phyloP scores from a whole-genome alignment of 148 eudicot genomes.

The Persicaria tinctoria region DNA sequence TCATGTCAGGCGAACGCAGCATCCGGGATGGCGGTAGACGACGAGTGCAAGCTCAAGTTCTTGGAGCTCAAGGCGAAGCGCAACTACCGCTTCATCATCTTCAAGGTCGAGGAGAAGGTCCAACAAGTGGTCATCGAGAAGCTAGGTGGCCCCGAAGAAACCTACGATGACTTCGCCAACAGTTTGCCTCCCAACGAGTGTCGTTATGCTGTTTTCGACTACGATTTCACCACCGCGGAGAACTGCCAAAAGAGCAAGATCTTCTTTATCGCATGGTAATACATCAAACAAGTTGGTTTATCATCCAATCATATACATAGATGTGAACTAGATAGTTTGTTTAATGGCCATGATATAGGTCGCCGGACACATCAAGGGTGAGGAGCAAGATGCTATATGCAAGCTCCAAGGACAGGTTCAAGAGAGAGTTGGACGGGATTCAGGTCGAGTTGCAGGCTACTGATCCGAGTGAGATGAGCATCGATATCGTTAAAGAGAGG shows the following conservation, averaged over 20 bases:
- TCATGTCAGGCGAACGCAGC: constrained; percentile 30
- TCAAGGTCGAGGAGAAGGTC: constrained; percentile 32
- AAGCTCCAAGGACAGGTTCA: constrained; percentile 42
- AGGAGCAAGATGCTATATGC: constrained; percentile 47
- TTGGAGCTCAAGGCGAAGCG: constrained; percentile 33
- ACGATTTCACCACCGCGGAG: constrained; percentile 32
- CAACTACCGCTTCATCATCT: constrained; percentile 29
- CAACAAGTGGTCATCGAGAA: constrained; percentile 36
- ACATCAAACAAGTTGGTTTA: not conserved
- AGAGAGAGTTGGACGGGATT: constrained; percentile 40
- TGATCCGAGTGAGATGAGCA: constrained; percentile 40
- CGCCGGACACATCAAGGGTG: constrained; percentile 38
- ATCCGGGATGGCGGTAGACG: constrained; percentile 44
- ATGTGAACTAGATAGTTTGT: no score
- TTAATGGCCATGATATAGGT: constrained; percentile 17
- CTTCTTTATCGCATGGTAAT: constrained; percentile 40
- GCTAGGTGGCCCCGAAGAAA: constrained; percentile 25
- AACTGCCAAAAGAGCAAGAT: constrained; percentile 46
- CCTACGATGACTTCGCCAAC: constrained; percentile 35
- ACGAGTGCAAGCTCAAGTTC: constrained; percentile 43
- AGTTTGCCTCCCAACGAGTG: constrained; percentile 32
- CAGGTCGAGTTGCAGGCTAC: constrained; percentile 43
- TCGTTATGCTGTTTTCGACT: constrained; percentile 38
- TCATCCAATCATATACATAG: no score
- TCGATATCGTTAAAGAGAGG: constrained; percentile 29